phyloP scores from a whole-genome alignment of 352 stramenopile species.

The Pythium myriotylum region DNA sequence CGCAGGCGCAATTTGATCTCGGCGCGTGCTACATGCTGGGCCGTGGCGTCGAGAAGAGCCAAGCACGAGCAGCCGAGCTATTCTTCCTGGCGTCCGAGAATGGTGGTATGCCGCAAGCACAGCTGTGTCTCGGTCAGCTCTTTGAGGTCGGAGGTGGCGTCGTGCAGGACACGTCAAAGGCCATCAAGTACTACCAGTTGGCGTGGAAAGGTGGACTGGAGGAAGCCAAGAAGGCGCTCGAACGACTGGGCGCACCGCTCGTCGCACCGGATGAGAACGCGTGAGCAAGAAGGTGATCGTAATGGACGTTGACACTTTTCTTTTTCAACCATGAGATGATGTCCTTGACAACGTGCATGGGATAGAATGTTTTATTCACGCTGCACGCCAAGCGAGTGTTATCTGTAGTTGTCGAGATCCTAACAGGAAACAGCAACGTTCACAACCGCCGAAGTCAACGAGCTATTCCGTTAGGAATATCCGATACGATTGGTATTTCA shows the following conservation, averaged over 20 bases:
- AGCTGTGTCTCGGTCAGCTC: conserved; percentile 77
- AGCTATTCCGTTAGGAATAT: too few relatives aligned
- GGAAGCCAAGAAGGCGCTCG: conserved; percentile 54
- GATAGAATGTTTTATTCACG: too few relatives aligned
- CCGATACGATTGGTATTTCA: too few relatives aligned
- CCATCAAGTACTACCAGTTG: conserved; percentile 76
- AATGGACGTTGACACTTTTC: background rate
- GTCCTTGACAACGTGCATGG: too few relatives aligned
- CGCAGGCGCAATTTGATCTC: conserved; percentile 74
- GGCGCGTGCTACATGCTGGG: conserved; percentile 82
- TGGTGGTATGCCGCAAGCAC: conserved; percentile 53
- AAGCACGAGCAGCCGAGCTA: conserved; percentile 54
- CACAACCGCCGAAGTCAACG: too few relatives aligned
- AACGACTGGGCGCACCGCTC: conserved; percentile 52
- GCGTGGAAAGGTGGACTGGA: conserved; percentile 57
- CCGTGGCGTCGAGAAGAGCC: conserved; percentile 57
- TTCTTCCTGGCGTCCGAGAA: conserved; percentile 78
- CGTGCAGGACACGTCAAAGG: conserved; percentile 51
- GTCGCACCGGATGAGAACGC: conserved; percentile 22
- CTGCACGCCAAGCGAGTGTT: too few relatives aligned
- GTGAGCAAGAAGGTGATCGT: background rate
- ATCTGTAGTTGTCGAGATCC: too few relatives aligned
- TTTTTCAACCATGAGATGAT: too few relatives aligned
- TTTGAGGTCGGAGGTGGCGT: conserved; percentile 69
- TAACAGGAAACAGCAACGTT: too few relatives aligned